Base-by-base conservation (phyloP, 2,329 filamentous ascomycete genomes). In the Fusarium cicatricum region DNA sequence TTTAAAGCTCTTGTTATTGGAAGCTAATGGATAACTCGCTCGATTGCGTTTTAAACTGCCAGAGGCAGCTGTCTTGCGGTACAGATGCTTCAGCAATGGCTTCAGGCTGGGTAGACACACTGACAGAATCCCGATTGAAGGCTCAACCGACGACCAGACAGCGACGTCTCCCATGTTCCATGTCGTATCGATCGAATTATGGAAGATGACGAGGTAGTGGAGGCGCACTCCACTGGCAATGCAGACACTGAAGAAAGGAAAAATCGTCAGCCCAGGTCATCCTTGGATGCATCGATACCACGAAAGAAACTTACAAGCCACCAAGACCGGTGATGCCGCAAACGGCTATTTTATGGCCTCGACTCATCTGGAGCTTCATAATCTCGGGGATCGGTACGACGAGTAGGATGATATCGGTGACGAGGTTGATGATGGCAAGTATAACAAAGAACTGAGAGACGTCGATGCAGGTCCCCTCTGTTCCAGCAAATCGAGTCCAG, bases 381-480 rank as follows among this genome's bases (percentile, higher is more conserved):
- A 60, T 57, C 14, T 49, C 31, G 10, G 57, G 57, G 4, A 60
- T 57, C 11, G 57, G 57, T 3, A 60, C 45, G 11, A 49, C 11
- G 12, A 60, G 19, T 3, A 60, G 40, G 10, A 57, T 43, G 17
- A 57, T 41, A n/a, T 60, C 53, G 40, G 52, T 57, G 21, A 53
- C 19, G 40, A 60, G 45, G 41, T 60, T 60, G 48, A 60, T 41
- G 39, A 60, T 57, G 37, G 52, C 57, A 11, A 57, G 48, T 14
- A 53, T 21, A 21, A 60, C 47, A 21, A 60, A 60, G 33, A 55
- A 60, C 10, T 43, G 34, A 15, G 52, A 31, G 4, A 47, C 44
- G 33, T 60, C 48, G 29, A 60, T 57, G 29, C 57, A 60, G 11
- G 40, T 42, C 15, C 57, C 57, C 36, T 33, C 37, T 8, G 48